Evolutionary conservation across 495 filamentous ascomycete genomes (phyloP).

Genomic region (Trypethelium eluteriae): DNA sequence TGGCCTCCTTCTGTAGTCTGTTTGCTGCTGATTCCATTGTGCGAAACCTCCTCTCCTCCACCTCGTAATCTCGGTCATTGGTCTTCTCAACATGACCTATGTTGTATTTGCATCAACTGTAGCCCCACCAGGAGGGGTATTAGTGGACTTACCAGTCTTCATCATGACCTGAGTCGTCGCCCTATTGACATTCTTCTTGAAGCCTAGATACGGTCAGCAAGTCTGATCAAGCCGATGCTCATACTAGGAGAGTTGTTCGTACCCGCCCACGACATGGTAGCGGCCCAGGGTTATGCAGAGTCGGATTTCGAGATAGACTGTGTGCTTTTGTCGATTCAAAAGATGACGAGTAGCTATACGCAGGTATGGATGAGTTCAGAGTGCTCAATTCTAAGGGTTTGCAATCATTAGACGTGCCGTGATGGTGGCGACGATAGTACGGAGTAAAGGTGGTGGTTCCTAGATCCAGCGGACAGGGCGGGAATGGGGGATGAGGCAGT

Average conservation of each 20-base stretch:
- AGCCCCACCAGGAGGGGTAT: background rate
- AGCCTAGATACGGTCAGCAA: slow-evolving; percentile 54
- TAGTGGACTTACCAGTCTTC: slow-evolving; percentile 68
- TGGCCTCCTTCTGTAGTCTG: slow-evolving; percentile 91
- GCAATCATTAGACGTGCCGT: background rate
- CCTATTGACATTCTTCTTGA: slow-evolving; percentile 98
- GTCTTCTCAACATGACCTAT: slow-evolving; percentile 93
- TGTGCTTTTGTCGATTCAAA: background rate
- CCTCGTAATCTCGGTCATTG: slow-evolving; percentile 96
- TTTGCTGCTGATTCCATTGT: slow-evolving; percentile 92
- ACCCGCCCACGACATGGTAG: slow-evolving; percentile 10
- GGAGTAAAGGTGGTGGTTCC: too few relatives aligned
- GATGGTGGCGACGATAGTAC: background rate
- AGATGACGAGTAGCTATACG: background rate
- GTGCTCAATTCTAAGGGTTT: background rate
- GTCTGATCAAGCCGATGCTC: slow-evolving; percentile 37
- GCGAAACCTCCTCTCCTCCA: slow-evolving; percentile 93
- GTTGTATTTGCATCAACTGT: background rate
- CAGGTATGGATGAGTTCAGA: background rate
- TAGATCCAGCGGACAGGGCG: background rate
- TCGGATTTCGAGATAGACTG: background rate
- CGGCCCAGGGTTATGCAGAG: background rate
- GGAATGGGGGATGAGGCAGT: slow-evolving; percentile 3
- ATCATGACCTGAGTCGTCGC: slow-evolving; percentile 99
- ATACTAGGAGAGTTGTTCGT: slow-evolving; percentile 1